Percentiles rank a stretch among this genome's conserved stretches.
phyloP scores from a whole-genome alignment of 2,329 filamentous ascomycete genomes.

The Alternaria consortialis region DNA sequence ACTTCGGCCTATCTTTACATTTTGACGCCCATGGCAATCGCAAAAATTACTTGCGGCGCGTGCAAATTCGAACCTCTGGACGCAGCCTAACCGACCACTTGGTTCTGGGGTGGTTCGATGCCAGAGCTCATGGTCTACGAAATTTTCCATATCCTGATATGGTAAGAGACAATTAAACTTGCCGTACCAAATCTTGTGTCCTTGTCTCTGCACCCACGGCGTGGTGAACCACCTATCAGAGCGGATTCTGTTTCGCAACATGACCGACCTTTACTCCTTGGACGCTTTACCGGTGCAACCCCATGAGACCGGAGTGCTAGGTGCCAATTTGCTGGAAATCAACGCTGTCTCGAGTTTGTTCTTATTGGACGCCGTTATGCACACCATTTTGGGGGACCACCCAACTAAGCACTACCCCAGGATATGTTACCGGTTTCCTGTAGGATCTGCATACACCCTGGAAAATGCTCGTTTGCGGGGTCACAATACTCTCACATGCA shows the following conservation, averaged over 20 bases:
- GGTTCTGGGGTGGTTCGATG: background rate
- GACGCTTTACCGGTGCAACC: slow-evolving; percentile 9
- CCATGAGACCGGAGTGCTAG: slow-evolving; percentile 9
- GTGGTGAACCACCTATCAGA: slow-evolving; percentile 1
- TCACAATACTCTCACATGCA: slow-evolving; percentile 20
- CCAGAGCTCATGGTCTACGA: background rate
- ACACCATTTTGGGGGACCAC: slow-evolving; percentile 21
- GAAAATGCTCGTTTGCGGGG: slow-evolving; percentile 37
- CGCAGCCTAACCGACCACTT: slow-evolving; percentile 1
- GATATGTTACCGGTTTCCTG: slow-evolving; percentile 20
- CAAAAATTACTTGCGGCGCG: background rate
- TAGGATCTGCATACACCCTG: slow-evolving; percentile 17
- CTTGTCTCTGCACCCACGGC: background rate
- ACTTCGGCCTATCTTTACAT: slow-evolving; percentile 17
- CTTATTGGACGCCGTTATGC: slow-evolving; percentile 20
- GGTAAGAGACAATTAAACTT: background rate
- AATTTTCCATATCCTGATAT: background rate
- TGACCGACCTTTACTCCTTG: slow-evolving; percentile 6
- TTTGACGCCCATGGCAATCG: slow-evolving; percentile 5
- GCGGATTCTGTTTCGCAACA: slow-evolving; percentile 6
- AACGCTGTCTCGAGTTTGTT: slow-evolving; percentile 2
- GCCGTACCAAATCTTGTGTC: background rate
- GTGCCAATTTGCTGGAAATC: slow-evolving; percentile 18
- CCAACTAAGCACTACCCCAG: slow-evolving; percentile 37
- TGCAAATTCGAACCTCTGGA: background rate